Evolutionary conservation across 2,329 filamentous ascomycete species (phyloP), one percentile per base, ranked within the genome.

Genomic region (Cercospora sojina): DNA sequence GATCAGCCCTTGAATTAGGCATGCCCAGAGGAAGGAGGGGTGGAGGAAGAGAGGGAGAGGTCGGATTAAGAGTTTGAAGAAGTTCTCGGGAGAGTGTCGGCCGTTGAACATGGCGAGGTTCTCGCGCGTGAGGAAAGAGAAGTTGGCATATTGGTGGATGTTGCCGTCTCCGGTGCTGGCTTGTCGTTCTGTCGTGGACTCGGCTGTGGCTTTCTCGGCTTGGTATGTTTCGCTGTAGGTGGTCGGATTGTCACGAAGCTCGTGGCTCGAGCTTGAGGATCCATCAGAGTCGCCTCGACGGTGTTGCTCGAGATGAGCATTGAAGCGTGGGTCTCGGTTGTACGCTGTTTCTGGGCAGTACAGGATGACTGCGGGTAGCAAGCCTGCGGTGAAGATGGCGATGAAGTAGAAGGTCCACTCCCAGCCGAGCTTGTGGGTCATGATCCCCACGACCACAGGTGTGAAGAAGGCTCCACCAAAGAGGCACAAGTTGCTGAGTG

Each of bases 381-480:
- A 86, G 5, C 82, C 83, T 4, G 84, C 91, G 53, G 88, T 85
- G 79, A 97, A 96, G 71, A 97, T 97, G 66, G 92, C 87, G 13
- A 96, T 87, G 49, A 97, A 86, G 78, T 93, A 92, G 75, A 97
- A 97, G 0, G 89, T 90, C 93, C 92, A 97, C 76, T 86, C 81
- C 90, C 92, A 96, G n/a, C 88, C 88, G 59, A 96, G 83, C 0
- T 83, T 82, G 57, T 86, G 80, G 3, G 92, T 92, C 73, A 97
- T 93, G 79, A 92, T 93, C 38, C 93, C 93, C 1, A 93, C 93
- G 25, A 97, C 80, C n/a, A 97, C 92, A 0, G 94, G 94, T 0
- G 94, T 97, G 71, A 91, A 84, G 75, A 91, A 91, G 1, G 88
- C 86, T 16, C 88, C 88, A 2, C 89, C 89, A 70, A 90, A 91